These are phyloP conservation scores for Pseudovirgaria hyperparasitica DNA, from an alignment of 2,329 filamentous ascomycete species.

Conservation along the genomic window DNA sequence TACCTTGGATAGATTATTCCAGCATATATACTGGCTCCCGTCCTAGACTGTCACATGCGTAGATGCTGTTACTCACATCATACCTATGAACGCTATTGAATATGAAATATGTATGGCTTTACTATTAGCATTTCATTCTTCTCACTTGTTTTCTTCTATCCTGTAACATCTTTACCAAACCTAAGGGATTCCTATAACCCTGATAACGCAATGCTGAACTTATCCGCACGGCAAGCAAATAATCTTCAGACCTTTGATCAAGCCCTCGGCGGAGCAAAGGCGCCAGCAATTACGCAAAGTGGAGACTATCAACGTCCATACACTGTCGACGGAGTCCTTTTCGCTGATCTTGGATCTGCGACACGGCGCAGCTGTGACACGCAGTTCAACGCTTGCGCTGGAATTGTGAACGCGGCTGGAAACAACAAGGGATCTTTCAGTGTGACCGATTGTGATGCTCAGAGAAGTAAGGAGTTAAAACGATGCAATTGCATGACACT, in stretches of 20 bases:
- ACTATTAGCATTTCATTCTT: too few species aligned
- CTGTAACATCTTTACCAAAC: too few species aligned
- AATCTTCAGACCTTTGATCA: conserved; percentile 27
- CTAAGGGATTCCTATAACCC: too few species aligned
- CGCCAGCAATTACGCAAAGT: conserved; percentile 38
- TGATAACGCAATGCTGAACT: too few species aligned
- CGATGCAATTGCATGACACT: too few species aligned
- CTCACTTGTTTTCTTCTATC: too few species aligned
- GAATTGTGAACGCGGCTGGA: conserved; percentile 47
- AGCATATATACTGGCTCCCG: too few species aligned
- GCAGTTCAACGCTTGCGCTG: conserved; percentile 49
- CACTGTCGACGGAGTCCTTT: conserved; percentile 24
- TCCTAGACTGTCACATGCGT: too few species aligned
- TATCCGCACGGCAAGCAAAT: conserved; percentile 11
- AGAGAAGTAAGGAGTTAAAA: conserved; percentile 37
- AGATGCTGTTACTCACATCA: too few species aligned
- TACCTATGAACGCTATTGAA: too few species aligned
- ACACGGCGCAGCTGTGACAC: conserved; percentile 49
- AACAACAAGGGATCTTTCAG: conserved; percentile 29
- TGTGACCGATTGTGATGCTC: conserved; percentile 41
- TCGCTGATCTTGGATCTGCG: conserved; percentile 43
- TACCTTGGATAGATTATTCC: too few species aligned
- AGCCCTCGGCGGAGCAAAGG: conserved; percentile 39
- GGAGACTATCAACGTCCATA: conserved; percentile 34
- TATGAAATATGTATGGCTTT: too few species aligned